Base-by-base conservation (phyloP, 108 stramenopile species). In the Nitzschia sp. region DNA sequence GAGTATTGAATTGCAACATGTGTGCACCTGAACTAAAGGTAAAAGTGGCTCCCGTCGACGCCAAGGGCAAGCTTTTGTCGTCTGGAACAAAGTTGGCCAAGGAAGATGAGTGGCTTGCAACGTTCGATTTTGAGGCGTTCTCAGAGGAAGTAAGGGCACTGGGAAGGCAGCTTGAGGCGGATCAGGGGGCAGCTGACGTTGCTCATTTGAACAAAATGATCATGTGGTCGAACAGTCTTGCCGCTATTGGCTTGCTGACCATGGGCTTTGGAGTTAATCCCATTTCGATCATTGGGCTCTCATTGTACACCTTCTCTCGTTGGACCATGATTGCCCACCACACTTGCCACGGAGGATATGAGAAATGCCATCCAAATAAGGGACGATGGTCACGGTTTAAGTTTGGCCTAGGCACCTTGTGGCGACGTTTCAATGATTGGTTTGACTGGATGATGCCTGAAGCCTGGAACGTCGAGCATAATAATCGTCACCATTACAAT, bases 131-230 rank as follows among this genome's bases (percentile, higher is more conserved):
- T 59, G 79, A 87, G 42, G 82, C 69, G 23, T 97, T 97, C 69
- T 68, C 86, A 2, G 68, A 67, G n/a, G 96, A 97, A 62, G 85
- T 95, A 58, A 76, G 72, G 30, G 81, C 68, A 6, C 81, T 97
- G 38, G 96, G 96, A 6, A 85, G 93, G 23, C 70, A 87, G 59
- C 81, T 95, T 32, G 84, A 92, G 35, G 62, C 71, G 35, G 75
- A 87, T 48, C 90, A 95, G 71, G 94, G 94, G 23, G 67, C 74
- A 8, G 93, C 79, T 11, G 94, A 97, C 70, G 93, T 95, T 27
- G 80, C 77, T 45, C 96, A 97, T 76, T 77, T 97, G 26, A 80
- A 94, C 65, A 97, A 97, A 69, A 95, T 97, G 80, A 72, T 97
- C 26, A 53, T 77, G 64, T 94, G 92, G 96, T 69, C 67, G 51